Percentiles rank a stretch among this genome's conserved stretches.
These are phyloP conservation scores for Phytophthora sojae DNA, from an alignment of 352 stramenopile genomes.

Conservation along the genomic window DNA sequence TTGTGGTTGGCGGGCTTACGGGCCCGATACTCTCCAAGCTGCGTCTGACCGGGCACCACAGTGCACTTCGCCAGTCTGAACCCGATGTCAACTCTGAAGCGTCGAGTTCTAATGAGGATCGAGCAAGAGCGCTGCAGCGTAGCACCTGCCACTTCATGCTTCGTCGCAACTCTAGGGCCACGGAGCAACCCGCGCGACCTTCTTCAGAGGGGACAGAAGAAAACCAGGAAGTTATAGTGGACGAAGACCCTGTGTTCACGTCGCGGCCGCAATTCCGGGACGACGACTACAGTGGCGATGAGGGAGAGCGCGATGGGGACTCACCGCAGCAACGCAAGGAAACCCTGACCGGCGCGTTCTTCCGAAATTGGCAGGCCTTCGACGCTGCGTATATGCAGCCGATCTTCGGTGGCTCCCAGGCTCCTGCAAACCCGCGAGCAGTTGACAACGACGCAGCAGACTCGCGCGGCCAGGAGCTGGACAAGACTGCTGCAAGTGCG, in stretches of 20 bases:
- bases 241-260: conserved; percentile 56
- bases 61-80: conserved; percentile 42
- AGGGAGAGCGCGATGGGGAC: conserved; percentile 36
- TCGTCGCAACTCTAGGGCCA: conserved; percentile 35
- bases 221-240: conserved; percentile 30
- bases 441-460: conserved; percentile 13
- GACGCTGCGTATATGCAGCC: conserved; percentile 81
- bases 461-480: conserved; percentile 29
- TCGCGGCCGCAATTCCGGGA: conserved; percentile 79
- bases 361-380: conserved; percentile 79
- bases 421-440: conserved; percentile 12
- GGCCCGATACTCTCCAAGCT: conserved; percentile 69
- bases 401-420: conserved; percentile 68
- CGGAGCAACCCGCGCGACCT: conserved; percentile 25
- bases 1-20: conserved; percentile 82
- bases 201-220: conserved; percentile 5
- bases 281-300: conserved; percentile 54
- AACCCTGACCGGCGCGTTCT: conserved; percentile 62
- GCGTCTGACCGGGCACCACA: conserved; percentile 46
- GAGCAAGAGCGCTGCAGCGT: conserved; percentile 36
- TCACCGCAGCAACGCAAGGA: conserved; percentile 36
- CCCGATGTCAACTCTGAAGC: conserved; percentile 41
- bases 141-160: conserved; percentile 77
- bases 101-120: conserved; percentile 32
- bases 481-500: conserved; percentile 41